phyloP scores from a whole-genome alignment of 495 filamentous ascomycete genomes.

The Astrocystis sublimbata region DNA sequence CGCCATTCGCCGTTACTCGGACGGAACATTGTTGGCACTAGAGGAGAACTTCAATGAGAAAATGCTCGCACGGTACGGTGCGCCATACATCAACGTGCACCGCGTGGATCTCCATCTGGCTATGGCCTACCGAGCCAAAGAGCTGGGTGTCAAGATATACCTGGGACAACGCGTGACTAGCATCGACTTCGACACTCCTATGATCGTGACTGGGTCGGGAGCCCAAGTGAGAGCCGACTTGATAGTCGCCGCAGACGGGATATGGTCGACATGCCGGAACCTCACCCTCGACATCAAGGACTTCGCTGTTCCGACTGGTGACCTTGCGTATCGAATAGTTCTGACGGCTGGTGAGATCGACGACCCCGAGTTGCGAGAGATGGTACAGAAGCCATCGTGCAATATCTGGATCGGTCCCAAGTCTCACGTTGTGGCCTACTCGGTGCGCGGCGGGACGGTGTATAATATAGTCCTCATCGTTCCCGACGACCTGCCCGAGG shows the following conservation, averaged over 20 bases:
- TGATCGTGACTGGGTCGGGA: slow-evolving; percentile 38
- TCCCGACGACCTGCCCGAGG: slow-evolving; percentile 47
- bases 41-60: slow-evolving; percentile 36
- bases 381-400: slow-evolving; percentile 52
- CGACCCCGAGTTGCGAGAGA: slow-evolving; percentile 45
- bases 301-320: slow-evolving; percentile 50
- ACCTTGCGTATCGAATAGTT: slow-evolving; percentile 57
- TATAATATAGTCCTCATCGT: slow-evolving; percentile 57
- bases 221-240: slow-evolving; percentile 40
- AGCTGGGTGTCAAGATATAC: slow-evolving; percentile 38
- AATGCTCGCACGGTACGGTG: slow-evolving; percentile 33
- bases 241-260: slow-evolving; percentile 54
- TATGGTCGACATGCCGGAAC: slow-evolving; percentile 49
- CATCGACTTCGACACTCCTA: slow-evolving; percentile 42
- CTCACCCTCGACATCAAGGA: slow-evolving; percentile 44
- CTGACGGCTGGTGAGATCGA: slow-evolving; percentile 45
- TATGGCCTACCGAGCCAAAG: slow-evolving; percentile 36
- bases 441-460: slow-evolving; percentile 48
- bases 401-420: slow-evolving; percentile 67
- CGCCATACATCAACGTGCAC: slow-evolving; percentile 46
- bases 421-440: slow-evolving; percentile 56
- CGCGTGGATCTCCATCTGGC: slow-evolving; percentile 46
- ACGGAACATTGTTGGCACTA: slow-evolving; percentile 31
- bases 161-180: slow-evolving; percentile 33
- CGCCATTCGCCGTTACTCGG: slow-evolving; percentile 36